Conservation (phyloP, 495 filamentous ascomycete genomes). For the Xylaria sp. region DNA sequence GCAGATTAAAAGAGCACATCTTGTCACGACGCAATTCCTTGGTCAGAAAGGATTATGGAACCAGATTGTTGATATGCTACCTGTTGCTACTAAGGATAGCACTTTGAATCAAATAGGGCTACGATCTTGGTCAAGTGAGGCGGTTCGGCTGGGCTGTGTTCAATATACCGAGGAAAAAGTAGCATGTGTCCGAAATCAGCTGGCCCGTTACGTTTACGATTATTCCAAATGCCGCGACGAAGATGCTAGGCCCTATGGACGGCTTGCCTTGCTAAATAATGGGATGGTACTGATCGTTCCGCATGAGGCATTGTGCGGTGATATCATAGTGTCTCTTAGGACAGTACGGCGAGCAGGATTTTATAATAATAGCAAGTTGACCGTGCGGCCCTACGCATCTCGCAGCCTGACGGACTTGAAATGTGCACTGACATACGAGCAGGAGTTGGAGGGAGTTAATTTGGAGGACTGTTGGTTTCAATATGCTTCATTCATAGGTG, state of each 20-base stretch:
- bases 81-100: background rate
- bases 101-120: background rate
- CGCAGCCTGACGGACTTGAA: background rate
- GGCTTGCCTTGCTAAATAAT: constrained; percentile 1
- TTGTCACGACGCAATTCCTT: too few species aligned
- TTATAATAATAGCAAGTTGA: too few species aligned
- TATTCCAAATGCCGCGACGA: background rate
- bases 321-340: too few species aligned
- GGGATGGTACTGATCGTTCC: background rate
- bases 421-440: background rate
- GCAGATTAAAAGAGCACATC: background rate
- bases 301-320: background rate
- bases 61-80: background rate
- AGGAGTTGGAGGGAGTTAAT: background rate
- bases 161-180: too few species aligned
- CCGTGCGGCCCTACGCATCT: background rate
- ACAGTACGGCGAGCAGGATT: too few species aligned
- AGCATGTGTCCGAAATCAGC: too few species aligned
- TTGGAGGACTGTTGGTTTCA: background rate
- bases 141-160: background rate
- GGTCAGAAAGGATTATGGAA: background rate
- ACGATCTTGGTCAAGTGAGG: background rate
- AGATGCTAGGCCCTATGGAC: background rate
- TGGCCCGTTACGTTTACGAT: background rate
- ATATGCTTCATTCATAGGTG: background rate